A percentile compares a stretch with the other conserved stretches of the same genome.
Evolutionary conservation across 768 basidiomycete species (phyloP).

Genomic region (Agaricus blazei): DNA sequence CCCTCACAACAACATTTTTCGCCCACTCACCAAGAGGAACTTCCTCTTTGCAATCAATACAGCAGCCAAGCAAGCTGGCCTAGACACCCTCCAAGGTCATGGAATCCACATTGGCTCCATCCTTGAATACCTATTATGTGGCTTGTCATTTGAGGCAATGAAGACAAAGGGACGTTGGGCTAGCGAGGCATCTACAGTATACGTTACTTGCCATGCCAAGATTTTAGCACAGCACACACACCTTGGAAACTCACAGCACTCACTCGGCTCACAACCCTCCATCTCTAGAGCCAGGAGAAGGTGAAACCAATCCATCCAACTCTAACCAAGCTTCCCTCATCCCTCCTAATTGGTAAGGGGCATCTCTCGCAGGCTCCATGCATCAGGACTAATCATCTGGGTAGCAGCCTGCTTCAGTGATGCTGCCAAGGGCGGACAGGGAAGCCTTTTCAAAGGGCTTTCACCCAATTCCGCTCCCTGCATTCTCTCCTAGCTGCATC

Average conservation of each 20-base stretch:
- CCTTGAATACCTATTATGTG: conserved; percentile 29
- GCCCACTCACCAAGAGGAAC: conserved; percentile 21
- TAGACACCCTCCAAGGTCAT: conserved; percentile 19
- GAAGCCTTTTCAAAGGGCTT: background rate
- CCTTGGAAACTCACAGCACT: background rate
- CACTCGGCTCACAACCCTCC: too few relatives aligned
- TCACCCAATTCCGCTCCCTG: background rate
- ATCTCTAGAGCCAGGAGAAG: background rate
- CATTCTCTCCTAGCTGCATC: too few relatives aligned
- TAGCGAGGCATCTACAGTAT: conserved; percentile 9
- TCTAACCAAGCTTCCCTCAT: background rate
- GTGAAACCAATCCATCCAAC: background rate
- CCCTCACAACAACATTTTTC: background rate
- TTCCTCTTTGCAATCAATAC: conserved; percentile 18
- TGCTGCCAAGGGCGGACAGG: background rate
- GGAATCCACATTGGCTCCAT: conserved; percentile 23
- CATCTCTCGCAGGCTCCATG: background rate
- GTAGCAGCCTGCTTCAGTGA: background rate
- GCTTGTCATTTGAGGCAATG: conserved; percentile 28
- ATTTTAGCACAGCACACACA: conserved; percentile 17
- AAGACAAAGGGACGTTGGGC: conserved; percentile 27
- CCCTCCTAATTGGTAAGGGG: background rate
- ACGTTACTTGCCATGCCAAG: conserved; percentile 13
- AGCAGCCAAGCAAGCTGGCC: conserved; percentile 8
- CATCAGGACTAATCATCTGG: background rate